Evolutionary conservation across 208 protist species (phyloP), one percentile per base, ranked within the genome.

Genomic region (Trypanosoma congolense): DNA sequence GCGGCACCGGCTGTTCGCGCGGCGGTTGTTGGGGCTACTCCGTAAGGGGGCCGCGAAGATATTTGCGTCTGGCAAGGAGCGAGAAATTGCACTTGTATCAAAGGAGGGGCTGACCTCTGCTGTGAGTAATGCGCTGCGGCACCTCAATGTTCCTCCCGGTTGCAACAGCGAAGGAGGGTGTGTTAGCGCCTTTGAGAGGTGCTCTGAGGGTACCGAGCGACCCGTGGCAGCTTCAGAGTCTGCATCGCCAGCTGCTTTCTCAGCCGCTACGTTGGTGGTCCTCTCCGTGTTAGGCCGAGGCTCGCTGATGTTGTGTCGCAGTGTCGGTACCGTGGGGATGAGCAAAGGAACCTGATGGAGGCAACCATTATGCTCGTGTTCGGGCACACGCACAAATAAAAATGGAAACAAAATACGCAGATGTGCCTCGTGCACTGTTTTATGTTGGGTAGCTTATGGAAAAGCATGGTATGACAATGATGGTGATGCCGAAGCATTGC

Each of bases 191-290:
- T n/a, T n/a, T n/a, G n/a, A n/a, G n/a, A n/a, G n/a, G n/a, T n/a
- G n/a, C n/a, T n/a, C n/a, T n/a, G n/a, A n/a, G n/a, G n/a, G n/a
- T n/a, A n/a, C n/a, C n/a, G n/a, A n/a, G n/a, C n/a, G n/a, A n/a
- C n/a, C n/a, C n/a, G n/a, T n/a, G n/a, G n/a, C 10, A 40, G 8
- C 35, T 40, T 40, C 35, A n/a, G 35, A 8, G 21, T 8, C 42
- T 46, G 12, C 29, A 9, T 24, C 28, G 2, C 19, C 42, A 1
- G 5, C 18, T 40, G 14, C 36, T 22, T 63, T 60, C 49, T 59
- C 44, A 47, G 66, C 48, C 42, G 42, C 62, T 33, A 59, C 59
- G 21, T 36, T 66, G 41, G 47, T 56, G 9, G 53, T 18, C 30
- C 53, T 42, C 10, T 61, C 58, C 22, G 55, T 58, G 60, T 29